These are phyloP conservation scores for Apiospora marii DNA, from an alignment of 2,329 filamentous ascomycete genomes.

Conservation along the genomic window DNA sequence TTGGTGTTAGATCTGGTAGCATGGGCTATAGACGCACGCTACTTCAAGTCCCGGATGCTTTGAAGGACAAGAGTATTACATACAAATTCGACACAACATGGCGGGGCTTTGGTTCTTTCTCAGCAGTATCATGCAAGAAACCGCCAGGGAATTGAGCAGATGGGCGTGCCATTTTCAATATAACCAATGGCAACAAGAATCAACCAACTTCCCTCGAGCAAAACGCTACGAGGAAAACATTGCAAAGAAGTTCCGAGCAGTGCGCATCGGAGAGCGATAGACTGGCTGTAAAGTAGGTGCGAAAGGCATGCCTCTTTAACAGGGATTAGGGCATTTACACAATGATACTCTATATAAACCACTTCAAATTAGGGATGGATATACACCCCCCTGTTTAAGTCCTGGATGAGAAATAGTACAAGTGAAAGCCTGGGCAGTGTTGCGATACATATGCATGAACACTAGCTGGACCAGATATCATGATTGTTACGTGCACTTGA, in stretches of 20 bases:
- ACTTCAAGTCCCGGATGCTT: neutral
- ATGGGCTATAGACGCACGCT: constrained; percentile 13
- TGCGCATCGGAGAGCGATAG: neutral
- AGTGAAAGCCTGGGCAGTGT: too few relatives aligned
- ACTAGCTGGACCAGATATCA: neutral
- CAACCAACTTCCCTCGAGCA: neutral
- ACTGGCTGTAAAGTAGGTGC: neutral
- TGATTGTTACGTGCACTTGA: neutral
- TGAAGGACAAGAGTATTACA: neutral
- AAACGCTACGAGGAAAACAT: neutral
- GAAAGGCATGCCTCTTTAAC: neutral
- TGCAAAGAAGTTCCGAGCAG: neutral
- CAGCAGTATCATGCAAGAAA: neutral
- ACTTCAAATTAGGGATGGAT: too few relatives aligned
- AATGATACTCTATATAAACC: neutral
- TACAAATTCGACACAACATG: neutral
- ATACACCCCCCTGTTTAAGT: too few relatives aligned
- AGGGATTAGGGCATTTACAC: neutral
- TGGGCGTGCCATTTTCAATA: neutral
- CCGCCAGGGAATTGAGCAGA: neutral
- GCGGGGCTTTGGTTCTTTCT: neutral
- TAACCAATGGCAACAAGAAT: neutral
- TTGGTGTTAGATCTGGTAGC: neutral
- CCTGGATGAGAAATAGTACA: too few relatives aligned
- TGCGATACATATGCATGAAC: too few relatives aligned